These are phyloP conservation scores for Cladosporium colombiae DNA, from an alignment of 2,329 filamentous ascomycete species.

Conservation along the genomic window DNA sequence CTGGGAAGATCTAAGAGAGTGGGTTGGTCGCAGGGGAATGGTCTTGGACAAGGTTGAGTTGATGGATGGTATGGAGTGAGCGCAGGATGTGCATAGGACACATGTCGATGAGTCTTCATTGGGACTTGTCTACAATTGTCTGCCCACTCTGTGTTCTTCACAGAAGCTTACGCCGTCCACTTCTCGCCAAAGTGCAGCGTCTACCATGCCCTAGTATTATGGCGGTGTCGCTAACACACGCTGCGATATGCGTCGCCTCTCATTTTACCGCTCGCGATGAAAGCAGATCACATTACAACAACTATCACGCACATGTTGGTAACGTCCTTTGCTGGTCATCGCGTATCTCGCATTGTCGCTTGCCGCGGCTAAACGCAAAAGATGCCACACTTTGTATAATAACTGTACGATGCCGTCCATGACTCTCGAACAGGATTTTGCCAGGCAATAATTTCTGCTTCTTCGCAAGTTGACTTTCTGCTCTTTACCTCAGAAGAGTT, in stretches of 20 bases:
- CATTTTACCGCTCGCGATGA: not conserved
- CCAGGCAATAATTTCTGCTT: not conserved
- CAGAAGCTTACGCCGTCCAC: not conserved
- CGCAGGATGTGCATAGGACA: not conserved
- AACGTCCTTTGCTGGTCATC: not conserved
- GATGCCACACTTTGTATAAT: not conserved
- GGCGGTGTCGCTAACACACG: not conserved
- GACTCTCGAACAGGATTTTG: not conserved
- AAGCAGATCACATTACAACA: not conserved
- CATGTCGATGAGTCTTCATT: not conserved
- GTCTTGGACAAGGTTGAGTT: slow-evolving; percentile 83
- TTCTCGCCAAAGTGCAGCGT: not conserved
- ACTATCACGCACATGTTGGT: not conserved
- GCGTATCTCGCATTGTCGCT: not conserved
- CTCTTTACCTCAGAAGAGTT: not conserved
- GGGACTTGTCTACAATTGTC: not conserved
- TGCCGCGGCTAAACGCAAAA: not conserved
- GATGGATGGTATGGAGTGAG: slow-evolving; percentile 85
- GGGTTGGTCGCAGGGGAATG: slow-evolving; percentile 81
- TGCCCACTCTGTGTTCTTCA: not conserved
- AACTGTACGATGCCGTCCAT: not conserved
- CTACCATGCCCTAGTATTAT: not conserved
- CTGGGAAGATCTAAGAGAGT: slow-evolving; percentile 84
- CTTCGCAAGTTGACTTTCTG: not conserved
- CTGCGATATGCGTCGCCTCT: not conserved